phyloP scores from a whole-genome alignment of 495 filamentous ascomycete genomes.

The Daldinia grandis region DNA sequence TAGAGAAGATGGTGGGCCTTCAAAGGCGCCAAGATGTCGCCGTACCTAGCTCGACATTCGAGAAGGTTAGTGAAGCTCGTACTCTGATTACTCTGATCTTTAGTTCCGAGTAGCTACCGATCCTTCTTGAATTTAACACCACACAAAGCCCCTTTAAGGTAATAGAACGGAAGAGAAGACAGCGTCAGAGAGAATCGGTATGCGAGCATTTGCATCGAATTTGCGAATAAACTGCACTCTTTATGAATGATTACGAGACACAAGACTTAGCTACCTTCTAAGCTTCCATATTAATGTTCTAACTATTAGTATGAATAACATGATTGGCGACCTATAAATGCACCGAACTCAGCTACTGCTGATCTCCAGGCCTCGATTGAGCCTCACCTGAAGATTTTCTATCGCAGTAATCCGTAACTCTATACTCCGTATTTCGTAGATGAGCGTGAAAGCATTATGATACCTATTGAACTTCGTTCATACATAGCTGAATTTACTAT shows the following conservation, averaged over 20 bases:
- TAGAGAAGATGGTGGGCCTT: constrained; percentile 32
- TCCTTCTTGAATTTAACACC: constrained; percentile 5
- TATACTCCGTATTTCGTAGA: neutral
- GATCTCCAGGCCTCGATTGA: constrained; percentile 33
- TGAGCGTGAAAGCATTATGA: neutral
- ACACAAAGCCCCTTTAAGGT: neutral
- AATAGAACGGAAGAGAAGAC: neutral
- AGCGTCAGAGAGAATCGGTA: neutral
- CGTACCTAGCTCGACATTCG: constrained; percentile 17
- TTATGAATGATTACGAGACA: neutral
- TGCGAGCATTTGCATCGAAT: neutral
- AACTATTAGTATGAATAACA: neutral
- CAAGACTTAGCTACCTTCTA: neutral
- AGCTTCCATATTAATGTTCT: neutral
- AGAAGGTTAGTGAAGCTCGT: neutral
- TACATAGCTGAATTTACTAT: constrained; percentile 1
- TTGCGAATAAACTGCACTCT: neutral
- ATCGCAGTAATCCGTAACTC: neutral
- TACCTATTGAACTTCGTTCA: neutral
- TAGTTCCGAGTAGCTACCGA: constrained; percentile 1
- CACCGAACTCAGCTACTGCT: constrained; percentile 34
- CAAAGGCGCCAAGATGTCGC: constrained; percentile 22
- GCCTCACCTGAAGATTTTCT: constrained; percentile 31
- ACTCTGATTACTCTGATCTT: neutral
- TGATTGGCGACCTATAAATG: neutral